Percentiles rank a stretch among this genome's conserved stretches.
Conservation (phyloP, 768 basidiomycete genomes). For the Boletus rex-veris region DNA sequence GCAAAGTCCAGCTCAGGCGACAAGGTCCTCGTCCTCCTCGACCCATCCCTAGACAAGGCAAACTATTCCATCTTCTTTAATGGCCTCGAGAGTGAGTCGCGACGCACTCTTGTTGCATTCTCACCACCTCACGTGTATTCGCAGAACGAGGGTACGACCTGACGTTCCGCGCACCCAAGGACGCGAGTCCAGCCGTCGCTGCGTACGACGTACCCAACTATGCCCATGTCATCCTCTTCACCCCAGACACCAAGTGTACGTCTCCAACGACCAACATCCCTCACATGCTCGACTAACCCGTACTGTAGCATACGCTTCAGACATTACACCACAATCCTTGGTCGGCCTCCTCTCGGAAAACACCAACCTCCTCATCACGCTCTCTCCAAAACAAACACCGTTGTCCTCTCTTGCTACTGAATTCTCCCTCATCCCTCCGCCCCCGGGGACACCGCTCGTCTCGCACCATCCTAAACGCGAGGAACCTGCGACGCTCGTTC, state of each 20-base stretch:
- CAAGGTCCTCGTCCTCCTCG: constrained; percentile 82
- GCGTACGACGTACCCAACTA: constrained; percentile 73
- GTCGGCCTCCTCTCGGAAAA: constrained; percentile 63
- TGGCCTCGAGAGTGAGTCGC: constrained; percentile 62
- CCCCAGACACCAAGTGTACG: constrained; percentile 82
- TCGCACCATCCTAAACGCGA: constrained; percentile 81
- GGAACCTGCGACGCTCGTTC: constrained; percentile 62
- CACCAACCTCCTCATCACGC: constrained; percentile 81
- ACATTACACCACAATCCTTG: constrained; percentile 80
- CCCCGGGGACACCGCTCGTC: constrained; percentile 76
- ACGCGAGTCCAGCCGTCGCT: constrained; percentile 59
- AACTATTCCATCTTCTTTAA: constrained; percentile 83
- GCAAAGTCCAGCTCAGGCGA: constrained; percentile 80
- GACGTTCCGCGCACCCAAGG: constrained; percentile 83
- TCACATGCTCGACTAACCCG: neutral
- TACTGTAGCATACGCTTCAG: constrained; percentile 56
- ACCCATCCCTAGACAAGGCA: constrained; percentile 58
- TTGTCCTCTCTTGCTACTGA: constrained; percentile 80
- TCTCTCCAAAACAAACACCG: constrained; percentile 72
- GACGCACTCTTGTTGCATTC: neutral
- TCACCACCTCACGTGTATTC: neutral
- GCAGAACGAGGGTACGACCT: constrained; percentile 80
- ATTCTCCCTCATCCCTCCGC: constrained; percentile 87
- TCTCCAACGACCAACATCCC: neutral
- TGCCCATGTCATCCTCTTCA: constrained; percentile 82